These are phyloP conservation scores for Penicillium steckii DNA, from an alignment of 495 filamentous ascomycete genomes.

Conservation along the genomic window DNA sequence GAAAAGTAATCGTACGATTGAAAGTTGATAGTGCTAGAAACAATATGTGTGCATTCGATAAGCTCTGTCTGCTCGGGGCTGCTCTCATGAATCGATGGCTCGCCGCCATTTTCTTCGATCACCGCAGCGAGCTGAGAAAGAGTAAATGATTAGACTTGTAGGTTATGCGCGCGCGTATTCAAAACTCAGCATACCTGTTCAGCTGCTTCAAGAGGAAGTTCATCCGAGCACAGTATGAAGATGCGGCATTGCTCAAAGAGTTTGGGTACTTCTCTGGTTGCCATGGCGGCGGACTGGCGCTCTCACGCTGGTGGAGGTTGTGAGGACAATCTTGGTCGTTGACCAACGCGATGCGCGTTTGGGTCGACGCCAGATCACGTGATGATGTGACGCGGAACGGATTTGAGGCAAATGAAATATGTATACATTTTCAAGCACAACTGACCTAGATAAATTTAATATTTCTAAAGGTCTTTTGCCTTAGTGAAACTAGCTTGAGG, in stretches of 20 bases:
- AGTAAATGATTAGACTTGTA: not conserved
- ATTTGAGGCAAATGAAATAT: too few relatives aligned
- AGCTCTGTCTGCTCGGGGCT: conserved; percentile 50
- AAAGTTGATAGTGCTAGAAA: conserved; percentile 85
- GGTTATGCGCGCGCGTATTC: conserved; percentile 8
- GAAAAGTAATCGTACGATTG: conserved; percentile 70
- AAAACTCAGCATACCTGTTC: conserved; percentile 39
- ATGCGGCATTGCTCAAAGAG: conserved; percentile 46
- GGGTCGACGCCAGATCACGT: conserved; percentile 15
- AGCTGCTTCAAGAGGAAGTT: conserved; percentile 43
- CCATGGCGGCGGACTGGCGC: conserved; percentile 26
- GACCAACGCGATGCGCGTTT: conserved; percentile 8
- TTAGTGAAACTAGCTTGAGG: too few relatives aligned
- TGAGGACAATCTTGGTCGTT: not conserved
- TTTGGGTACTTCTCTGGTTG: conserved; percentile 25
- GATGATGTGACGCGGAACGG: too few relatives aligned
- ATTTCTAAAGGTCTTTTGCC: too few relatives aligned
- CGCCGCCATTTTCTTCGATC: conserved; percentile 54
- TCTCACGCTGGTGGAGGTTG: not conserved
- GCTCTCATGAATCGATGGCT: conserved; percentile 43
- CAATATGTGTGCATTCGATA: conserved; percentile 70
- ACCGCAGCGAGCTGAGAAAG: conserved; percentile 33
- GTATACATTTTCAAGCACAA: too few relatives aligned
- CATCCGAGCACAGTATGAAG: conserved; percentile 46
- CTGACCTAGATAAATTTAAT: too few relatives aligned